A percentile compares a stretch with the other conserved stretches of the same genome.
Evolutionary conservation across 2,329 filamentous ascomycete genomes (phyloP).

Genomic region (Cladosporium velox): DNA sequence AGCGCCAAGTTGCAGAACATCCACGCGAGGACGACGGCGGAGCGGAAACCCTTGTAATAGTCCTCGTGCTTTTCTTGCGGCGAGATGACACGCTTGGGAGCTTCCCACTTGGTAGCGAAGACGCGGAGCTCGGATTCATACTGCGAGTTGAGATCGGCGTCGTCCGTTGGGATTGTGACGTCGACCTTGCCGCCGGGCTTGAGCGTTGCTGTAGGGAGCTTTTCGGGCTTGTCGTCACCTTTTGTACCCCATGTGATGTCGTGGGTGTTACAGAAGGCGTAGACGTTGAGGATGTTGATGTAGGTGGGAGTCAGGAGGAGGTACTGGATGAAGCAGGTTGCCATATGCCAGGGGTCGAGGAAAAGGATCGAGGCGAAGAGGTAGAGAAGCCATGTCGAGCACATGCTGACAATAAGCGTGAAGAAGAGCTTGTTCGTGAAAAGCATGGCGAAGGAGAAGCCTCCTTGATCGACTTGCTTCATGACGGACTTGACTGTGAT

Average conservation of each 20-base stretch:
- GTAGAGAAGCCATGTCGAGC: slow-evolving; percentile 92
- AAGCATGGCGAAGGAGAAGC: slow-evolving; percentile 70
- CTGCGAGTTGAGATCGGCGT: slow-evolving; percentile 90
- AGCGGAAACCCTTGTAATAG: slow-evolving; percentile 96
- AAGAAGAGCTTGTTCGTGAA: slow-evolving; percentile 90
- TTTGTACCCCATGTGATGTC: slow-evolving; percentile 98
- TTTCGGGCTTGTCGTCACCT: slow-evolving; percentile 93
- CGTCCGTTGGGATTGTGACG: slow-evolving; percentile 80
- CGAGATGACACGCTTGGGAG: slow-evolving; percentile 65
- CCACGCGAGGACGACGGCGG: slow-evolving; percentile 88
- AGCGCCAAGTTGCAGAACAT: slow-evolving; percentile 95
- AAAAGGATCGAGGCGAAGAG: slow-evolving; percentile 88
- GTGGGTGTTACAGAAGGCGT: slow-evolving; percentile 98
- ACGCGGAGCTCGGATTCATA: slow-evolving; percentile 81
- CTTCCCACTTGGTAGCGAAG: slow-evolving; percentile 73
- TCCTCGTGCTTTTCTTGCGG: slow-evolving; percentile 84
- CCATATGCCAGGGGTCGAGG: slow-evolving; percentile 99
- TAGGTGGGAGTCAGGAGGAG: slow-evolving; percentile 93
- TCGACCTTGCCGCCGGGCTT: slow-evolving; percentile 96
- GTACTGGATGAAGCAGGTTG: slow-evolving; percentile 92
- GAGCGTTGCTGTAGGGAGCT: slow-evolving; percentile 81
- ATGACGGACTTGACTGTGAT: slow-evolving; percentile 88
- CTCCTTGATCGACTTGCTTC: slow-evolving; percentile 59
- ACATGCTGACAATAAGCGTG: slow-evolving; percentile 87
- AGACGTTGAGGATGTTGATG: slow-evolving; percentile 98